A percentile compares a stretch with the other conserved stretches of the same genome.
phyloP scores from a whole-genome alignment of 768 basidiomycete species.

The Rossbeevera mucosa region DNA sequence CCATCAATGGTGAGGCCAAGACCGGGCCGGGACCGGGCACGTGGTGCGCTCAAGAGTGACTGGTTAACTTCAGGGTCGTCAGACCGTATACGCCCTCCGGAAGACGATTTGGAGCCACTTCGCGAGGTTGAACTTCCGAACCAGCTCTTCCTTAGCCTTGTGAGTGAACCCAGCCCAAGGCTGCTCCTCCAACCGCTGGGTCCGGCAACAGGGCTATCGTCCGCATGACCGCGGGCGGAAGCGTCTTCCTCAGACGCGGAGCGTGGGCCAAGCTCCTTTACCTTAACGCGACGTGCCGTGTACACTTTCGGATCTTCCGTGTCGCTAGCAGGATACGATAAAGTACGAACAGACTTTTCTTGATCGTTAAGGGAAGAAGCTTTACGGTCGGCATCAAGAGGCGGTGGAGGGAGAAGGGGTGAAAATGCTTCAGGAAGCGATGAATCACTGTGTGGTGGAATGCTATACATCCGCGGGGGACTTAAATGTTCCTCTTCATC shows the following conservation, averaged over 20 bases:
- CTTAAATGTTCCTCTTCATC: constrained; percentile 29
- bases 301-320: constrained; percentile 31
- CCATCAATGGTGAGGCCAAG: constrained; percentile 38
- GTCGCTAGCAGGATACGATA: constrained; percentile 33
- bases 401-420: constrained; percentile 38
- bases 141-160: constrained; percentile 55
- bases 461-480: constrained; percentile 28
- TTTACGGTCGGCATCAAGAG: constrained; percentile 32
- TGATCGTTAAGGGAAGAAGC: constrained; percentile 28
- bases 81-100: constrained; percentile 17
- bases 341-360: constrained; percentile 31
- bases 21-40: constrained; percentile 26
- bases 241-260: constrained; percentile 20
- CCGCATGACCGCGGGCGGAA: constrained; percentile 6
- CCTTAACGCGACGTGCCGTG: constrained; percentile 37
- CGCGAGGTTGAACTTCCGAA: constrained; percentile 38
- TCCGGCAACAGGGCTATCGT: constrained; percentile 22
- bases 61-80: constrained; percentile 49
- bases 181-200: constrained; percentile 31
- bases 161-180: constrained; percentile 47
- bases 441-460: constrained; percentile 19
- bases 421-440: constrained; percentile 27
- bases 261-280: constrained; percentile 31
- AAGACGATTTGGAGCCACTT: constrained; percentile 27
- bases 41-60: constrained; percentile 30